phyloP scores from a whole-genome alignment of 495 filamentous ascomycete species.

The Trichoderma parareesei region DNA sequence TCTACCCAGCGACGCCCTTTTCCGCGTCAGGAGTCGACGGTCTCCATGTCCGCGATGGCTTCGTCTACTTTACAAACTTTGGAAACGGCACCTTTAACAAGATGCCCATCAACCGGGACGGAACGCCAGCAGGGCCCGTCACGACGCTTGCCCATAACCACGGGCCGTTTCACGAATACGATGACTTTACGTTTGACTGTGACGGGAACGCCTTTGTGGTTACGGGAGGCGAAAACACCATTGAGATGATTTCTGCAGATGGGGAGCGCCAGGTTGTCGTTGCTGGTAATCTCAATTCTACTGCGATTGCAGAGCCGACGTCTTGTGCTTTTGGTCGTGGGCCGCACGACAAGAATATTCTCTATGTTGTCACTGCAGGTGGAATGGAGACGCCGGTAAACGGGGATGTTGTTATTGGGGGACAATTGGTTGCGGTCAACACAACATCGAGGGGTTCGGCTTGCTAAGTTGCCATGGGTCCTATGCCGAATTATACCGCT shows the following conservation, averaged over 20 bases:
- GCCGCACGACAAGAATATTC: constrained; percentile 15
- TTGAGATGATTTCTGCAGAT: constrained; percentile 16
- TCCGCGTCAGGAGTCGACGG: constrained; percentile 15
- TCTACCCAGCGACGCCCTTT: constrained; percentile 8
- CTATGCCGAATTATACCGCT: background rate
- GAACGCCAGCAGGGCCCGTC: constrained; percentile 15
- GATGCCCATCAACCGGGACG: constrained; percentile 15
- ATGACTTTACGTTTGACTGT: constrained; percentile 20
- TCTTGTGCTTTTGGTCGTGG: constrained; percentile 20
- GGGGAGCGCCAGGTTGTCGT: constrained; percentile 15
- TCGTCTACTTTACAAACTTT: constrained; percentile 12
- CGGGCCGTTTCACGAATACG: constrained; percentile 11
- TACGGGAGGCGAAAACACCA: constrained; percentile 13
- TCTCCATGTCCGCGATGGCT: constrained; percentile 11
- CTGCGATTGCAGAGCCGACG: constrained; percentile 19
- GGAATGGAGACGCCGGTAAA: constrained; percentile 14
- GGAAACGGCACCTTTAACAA: constrained; percentile 15
- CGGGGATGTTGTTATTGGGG: constrained; percentile 17
- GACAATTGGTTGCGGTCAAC: constrained; percentile 20
- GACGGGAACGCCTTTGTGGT: constrained; percentile 19
- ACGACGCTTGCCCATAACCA: constrained; percentile 11
- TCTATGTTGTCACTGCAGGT: constrained; percentile 22
- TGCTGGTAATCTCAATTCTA: constrained; percentile 15
- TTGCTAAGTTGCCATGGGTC: background rate
- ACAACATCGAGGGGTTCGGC: constrained; percentile 6